A percentile compares a stretch with the other conserved stretches of the same genome.
phyloP scores from a whole-genome alignment of 2,329 filamentous ascomycete genomes.

The Diaporthe citriasiana region DNA sequence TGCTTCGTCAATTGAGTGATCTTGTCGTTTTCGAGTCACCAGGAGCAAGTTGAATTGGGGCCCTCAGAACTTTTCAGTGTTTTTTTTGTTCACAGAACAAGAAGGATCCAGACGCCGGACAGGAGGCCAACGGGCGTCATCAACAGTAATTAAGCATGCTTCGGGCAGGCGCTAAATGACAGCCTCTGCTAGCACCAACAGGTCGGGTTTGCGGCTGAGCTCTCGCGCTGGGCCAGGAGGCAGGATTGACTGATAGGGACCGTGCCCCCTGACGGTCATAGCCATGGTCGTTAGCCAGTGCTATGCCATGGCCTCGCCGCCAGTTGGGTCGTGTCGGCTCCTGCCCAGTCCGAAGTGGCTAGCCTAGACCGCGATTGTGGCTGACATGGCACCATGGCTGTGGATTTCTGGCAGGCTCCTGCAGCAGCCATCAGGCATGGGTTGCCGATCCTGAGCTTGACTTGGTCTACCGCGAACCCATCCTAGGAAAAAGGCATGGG shows the following conservation, averaged over 20 bases:
- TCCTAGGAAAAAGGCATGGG: neutral
- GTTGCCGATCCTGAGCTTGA: conserved; percentile 26
- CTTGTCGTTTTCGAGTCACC: neutral
- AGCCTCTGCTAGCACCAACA: conserved; percentile 12
- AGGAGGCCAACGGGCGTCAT: conserved; percentile 26
- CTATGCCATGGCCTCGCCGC: conserved; percentile 25
- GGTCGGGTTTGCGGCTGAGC: conserved; percentile 33
- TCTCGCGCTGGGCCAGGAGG: neutral
- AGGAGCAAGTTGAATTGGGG: neutral
- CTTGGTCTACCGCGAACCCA: conserved; percentile 4
- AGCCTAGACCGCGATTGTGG: conserved; percentile 23
- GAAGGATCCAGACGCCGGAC: neutral
- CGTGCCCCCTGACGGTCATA: conserved; percentile 5
- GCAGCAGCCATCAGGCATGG: conserved; percentile 26
- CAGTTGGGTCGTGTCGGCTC: conserved; percentile 16
- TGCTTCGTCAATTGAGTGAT: neutral
- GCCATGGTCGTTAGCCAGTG: conserved; percentile 13
- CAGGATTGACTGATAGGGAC: neutral
- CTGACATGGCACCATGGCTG: conserved; percentile 33
- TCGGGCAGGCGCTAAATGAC: conserved; percentile 8
- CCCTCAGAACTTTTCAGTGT: neutral
- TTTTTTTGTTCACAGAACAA: neutral
- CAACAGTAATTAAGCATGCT: conserved; percentile 19
- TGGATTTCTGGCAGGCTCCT: conserved; percentile 4
- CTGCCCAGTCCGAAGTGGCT: neutral